Evolutionary conservation across 768 basidiomycete species (phyloP), one percentile per base, ranked within the genome.

Genomic region (Leccinum variicolor): DNA sequence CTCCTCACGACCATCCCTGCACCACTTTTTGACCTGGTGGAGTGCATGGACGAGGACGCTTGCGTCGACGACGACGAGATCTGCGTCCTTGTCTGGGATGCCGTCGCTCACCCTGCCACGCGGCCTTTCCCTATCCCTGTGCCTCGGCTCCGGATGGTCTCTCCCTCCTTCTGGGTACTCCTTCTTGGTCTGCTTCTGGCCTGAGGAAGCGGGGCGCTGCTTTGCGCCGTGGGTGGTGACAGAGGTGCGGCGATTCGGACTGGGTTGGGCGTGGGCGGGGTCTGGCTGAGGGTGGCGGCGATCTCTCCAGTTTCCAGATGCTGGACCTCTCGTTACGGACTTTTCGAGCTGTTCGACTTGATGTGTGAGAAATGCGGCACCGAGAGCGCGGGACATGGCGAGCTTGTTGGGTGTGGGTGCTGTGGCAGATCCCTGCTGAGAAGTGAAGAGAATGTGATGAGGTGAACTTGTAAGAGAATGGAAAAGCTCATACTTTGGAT

Each of bases 281-380:
- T 70, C 67, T 25, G 64, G 52, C 28, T 57, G 62, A 31, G 57
- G 54, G 21, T 71, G 76, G 70, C 67, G 76, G 66, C 68, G 77
- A 55, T 82, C 83, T 60, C 86, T 76, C 87, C 87, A 87, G 61
- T 85, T 87, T 0, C 80, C 81, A 2, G 81, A 79, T 8, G 78
- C 74, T 17, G 80, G 74, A 7, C 79, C 81, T 33, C 76, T 76
- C 4, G 78, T 75, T 19, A 91, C 87, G 0, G 85, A 78, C 72
- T 88, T 87, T 76, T 94, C 91, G 54, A 94, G 85, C 66, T 92
- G 88, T 64, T 92, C 89, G 46, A 94, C 92, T 65, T 94, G 90
- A 64, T 94, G 91, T 61, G 81, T 88, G 58, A 94, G 81, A 69
- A 92, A 92, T 3, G 92, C 92, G 28, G 91, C 90, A 19, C 92